phyloP scores from a whole-genome alignment of 2,329 filamentous ascomycete genomes.

The Neofusicoccum cordaticola region DNA sequence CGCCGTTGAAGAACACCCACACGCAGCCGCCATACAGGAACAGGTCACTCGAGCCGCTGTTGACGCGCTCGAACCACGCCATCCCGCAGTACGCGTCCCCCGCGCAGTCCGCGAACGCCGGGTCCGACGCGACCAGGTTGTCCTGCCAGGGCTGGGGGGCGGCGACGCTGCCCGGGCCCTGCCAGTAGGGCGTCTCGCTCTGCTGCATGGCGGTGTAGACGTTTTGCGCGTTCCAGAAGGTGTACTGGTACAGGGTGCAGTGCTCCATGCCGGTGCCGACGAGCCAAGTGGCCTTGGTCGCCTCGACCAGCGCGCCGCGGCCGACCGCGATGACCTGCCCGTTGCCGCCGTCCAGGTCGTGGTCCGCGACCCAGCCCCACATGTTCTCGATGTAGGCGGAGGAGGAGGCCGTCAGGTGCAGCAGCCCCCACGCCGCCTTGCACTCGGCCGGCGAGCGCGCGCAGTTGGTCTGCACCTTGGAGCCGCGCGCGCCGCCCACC shows the following conservation, averaged over 20 bases:
- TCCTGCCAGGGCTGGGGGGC: conserved; percentile 42
- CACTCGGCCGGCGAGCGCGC: conserved; percentile 36
- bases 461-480: conserved; percentile 21
- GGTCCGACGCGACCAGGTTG: conserved; percentile 30
- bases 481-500: conserved; percentile 34
- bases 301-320: conserved; percentile 49
- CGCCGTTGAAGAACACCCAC: conserved; percentile 15
- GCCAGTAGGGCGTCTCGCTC: conserved; percentile 54
- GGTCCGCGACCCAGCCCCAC: conserved; percentile 56
- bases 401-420: conserved; percentile 49
- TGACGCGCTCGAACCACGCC: conserved; percentile 15
- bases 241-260: conserved; percentile 54
- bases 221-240: conserved; percentile 49
- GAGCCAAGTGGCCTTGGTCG: conserved; percentile 52
- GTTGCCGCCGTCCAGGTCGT: conserved; percentile 43
- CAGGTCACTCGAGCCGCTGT: background rate
- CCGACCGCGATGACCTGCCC: conserved; percentile 46
- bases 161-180: conserved; percentile 32
- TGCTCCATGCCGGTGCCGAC: conserved; percentile 54
- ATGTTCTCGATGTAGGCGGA: conserved; percentile 55
- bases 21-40: conserved; percentile 11
- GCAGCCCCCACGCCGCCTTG: conserved; percentile 32
- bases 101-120: conserved; percentile 27
- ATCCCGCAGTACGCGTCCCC: conserved; percentile 19
- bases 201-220: conserved; percentile 53